Percentiles rank a stretch among this genome's conserved stretches.
phyloP scores from a whole-genome alignment of 2,329 filamentous ascomycete species.

The Penicillium sp. region DNA sequence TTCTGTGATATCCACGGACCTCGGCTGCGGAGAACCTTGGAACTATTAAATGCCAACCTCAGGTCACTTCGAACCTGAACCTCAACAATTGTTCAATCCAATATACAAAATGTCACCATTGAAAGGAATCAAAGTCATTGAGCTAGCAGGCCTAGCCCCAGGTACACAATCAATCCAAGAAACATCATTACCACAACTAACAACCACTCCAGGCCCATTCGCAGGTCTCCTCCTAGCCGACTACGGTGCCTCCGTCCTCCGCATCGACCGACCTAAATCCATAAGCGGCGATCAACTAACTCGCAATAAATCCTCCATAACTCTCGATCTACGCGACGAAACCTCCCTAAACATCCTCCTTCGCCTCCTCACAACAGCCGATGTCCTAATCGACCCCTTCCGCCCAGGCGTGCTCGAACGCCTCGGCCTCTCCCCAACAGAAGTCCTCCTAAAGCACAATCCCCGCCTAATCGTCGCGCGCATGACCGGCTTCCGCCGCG shows the following conservation, averaged over 20 bases:
- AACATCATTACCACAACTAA: neutral
- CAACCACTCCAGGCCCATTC: constrained; percentile 66
- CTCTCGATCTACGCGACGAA: constrained; percentile 71
- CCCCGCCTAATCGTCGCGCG: constrained; percentile 75
- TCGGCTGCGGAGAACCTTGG: no score
- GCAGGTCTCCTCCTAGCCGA: constrained; percentile 85
- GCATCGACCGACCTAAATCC: constrained; percentile 66
- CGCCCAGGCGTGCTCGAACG: constrained; percentile 87
- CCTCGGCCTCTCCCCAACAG: constrained; percentile 69
- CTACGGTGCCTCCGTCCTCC: constrained; percentile 81
- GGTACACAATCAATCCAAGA: constrained; percentile 41
- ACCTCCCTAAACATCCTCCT: constrained; percentile 65
- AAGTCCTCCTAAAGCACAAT: constrained; percentile 64
- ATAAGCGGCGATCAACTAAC: constrained; percentile 69
- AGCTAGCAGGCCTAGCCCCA: constrained; percentile 65
- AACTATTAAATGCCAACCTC: neutral
- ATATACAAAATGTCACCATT: constrained; percentile 37
- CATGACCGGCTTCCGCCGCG: constrained; percentile 85
- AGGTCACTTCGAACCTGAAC: neutral
- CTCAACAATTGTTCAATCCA: neutral
- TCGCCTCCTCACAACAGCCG: constrained; percentile 59
- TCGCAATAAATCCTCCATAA: constrained; percentile 75
- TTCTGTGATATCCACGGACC: no score
- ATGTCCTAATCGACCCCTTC: constrained; percentile 90
- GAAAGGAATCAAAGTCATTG: constrained; percentile 59